Conservation (phyloP, 768 basidiomycete species). For the Leccinellum luteum region DNA sequence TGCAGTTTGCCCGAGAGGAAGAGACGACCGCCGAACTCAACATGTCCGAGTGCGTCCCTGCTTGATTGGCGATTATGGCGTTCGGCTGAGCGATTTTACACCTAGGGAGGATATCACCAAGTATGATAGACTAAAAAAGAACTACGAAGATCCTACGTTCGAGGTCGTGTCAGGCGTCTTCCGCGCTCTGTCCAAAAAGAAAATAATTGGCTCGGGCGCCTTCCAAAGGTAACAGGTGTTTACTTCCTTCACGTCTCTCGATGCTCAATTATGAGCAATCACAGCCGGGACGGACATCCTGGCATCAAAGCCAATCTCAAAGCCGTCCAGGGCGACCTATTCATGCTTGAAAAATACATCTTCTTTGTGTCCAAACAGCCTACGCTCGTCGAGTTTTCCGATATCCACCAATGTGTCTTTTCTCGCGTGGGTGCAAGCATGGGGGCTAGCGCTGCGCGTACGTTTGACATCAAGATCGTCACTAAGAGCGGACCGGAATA, state of each 20-base stretch:
- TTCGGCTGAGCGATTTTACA: neutral
- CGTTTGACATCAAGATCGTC: conserved; percentile 91
- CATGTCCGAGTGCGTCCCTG: conserved; percentile 72
- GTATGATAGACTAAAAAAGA: conserved; percentile 84
- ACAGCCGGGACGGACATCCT: conserved; percentile 82
- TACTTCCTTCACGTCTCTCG: neutral
- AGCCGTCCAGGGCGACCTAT: conserved; percentile 94
- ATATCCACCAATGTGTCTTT: conserved; percentile 89
- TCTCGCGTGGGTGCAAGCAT: conserved; percentile 89
- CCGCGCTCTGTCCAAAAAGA: conserved; percentile 86
- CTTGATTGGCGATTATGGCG: neutral
- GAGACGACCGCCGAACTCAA: conserved; percentile 96
- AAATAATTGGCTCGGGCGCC: conserved; percentile 82
- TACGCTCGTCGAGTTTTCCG: conserved; percentile 82
- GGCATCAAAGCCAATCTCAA: conserved; percentile 99
- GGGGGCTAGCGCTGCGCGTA: conserved; percentile 78
- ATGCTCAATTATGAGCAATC: neutral
- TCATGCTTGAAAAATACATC: conserved; percentile 96
- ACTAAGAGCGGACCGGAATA: conserved; percentile 82
- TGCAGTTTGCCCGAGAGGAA: conserved; percentile 97
- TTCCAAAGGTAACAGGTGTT: conserved; percentile 71
- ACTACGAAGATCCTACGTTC: conserved; percentile 93
- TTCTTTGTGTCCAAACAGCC: conserved; percentile 98
- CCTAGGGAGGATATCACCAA: conserved; percentile 71
- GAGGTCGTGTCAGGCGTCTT: conserved; percentile 94